phyloP scores from a whole-genome alignment of 495 filamentous ascomycete genomes.

The Neurospora sp. region DNA sequence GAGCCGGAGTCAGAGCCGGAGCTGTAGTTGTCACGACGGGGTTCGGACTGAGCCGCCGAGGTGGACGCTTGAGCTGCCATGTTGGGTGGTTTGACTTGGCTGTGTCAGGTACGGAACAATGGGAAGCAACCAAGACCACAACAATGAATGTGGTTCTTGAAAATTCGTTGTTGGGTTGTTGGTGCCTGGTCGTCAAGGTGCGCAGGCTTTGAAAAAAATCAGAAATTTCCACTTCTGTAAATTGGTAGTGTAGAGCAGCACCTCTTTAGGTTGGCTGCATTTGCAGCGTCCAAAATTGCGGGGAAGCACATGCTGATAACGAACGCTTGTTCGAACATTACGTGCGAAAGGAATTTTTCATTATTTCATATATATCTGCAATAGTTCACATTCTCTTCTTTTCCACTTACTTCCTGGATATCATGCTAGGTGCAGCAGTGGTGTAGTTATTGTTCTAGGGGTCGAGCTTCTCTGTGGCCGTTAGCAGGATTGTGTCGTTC shows the following conservation, averaged over 20 bases:
- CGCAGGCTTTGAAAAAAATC: not conserved
- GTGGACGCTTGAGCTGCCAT: not conserved
- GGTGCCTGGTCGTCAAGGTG: not conserved
- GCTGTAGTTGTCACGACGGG: constrained; percentile 1
- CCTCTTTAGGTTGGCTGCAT: not conserved
- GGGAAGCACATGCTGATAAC: not conserved
- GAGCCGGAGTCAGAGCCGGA: constrained; percentile 6
- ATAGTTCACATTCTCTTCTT: too few species aligned
- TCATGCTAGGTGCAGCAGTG: not conserved
- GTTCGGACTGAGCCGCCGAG: constrained; percentile 1
- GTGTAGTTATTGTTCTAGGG: not conserved
- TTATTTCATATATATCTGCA: too few species aligned
- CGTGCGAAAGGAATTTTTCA: not conserved
- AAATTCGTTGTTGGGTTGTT: not conserved
- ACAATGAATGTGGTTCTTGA: not conserved
- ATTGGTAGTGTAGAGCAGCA: not conserved
- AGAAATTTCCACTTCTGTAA: not conserved
- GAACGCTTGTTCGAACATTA: not conserved
- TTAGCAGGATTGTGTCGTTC: too few species aligned
- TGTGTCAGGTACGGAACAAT: not conserved
- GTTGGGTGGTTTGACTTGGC: not conserved
- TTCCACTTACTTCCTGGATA: too few species aligned
- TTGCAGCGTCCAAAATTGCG: not conserved
- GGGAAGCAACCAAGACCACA: not conserved
- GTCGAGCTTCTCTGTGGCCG: too few species aligned